Percentiles rank a stretch among this genome's conserved stretches.
phyloP scores from a whole-genome alignment of 352 stramenopile genomes.

The Globisporangium orthogonon region DNA sequence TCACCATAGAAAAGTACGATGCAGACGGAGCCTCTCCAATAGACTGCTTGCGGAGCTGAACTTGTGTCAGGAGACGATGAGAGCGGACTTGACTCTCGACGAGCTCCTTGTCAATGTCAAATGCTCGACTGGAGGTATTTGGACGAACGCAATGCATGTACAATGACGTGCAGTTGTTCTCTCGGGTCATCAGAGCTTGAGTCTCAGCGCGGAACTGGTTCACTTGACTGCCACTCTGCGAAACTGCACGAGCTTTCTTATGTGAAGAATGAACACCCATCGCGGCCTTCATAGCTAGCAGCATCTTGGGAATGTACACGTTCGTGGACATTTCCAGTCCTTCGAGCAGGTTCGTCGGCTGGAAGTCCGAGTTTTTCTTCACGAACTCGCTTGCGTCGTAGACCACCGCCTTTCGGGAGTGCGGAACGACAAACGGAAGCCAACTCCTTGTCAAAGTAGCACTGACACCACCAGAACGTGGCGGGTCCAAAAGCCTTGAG shows the following conservation, averaged over 20 bases:
- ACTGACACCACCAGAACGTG: slow-evolving; percentile 10
- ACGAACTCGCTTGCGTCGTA: slow-evolving; percentile 67
- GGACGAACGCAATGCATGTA: slow-evolving; percentile 51
- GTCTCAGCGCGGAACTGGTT: slow-evolving; percentile 40
- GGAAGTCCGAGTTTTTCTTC: slow-evolving; percentile 63
- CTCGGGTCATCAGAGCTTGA: slow-evolving; percentile 15
- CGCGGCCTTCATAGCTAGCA: slow-evolving; percentile 9
- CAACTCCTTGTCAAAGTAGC: slow-evolving; percentile 4
- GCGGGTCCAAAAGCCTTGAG: slow-evolving; percentile 15
- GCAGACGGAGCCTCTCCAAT: neutral
- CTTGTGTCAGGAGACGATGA: slow-evolving; percentile 26
- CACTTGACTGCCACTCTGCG: slow-evolving; percentile 12
- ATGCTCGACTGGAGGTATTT: slow-evolving; percentile 25
- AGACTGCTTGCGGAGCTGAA: slow-evolving; percentile 18
- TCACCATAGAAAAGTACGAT: slow-evolving; percentile 21
- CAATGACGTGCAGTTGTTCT: slow-evolving; percentile 23
- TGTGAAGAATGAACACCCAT: neutral
- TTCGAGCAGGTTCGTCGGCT: slow-evolving; percentile 27
- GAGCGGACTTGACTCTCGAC: slow-evolving; percentile 25
- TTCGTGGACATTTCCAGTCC: slow-evolving; percentile 24
- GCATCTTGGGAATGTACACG: slow-evolving; percentile 21
- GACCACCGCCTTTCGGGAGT: slow-evolving; percentile 34
- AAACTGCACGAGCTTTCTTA: slow-evolving; percentile 2
- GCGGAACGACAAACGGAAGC: slow-evolving; percentile 41
- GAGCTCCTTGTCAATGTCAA: slow-evolving; percentile 19